These are phyloP conservation scores for Rhizopogon vinicolor DNA, from an alignment of 768 basidiomycete species.

Conservation along the genomic window DNA sequence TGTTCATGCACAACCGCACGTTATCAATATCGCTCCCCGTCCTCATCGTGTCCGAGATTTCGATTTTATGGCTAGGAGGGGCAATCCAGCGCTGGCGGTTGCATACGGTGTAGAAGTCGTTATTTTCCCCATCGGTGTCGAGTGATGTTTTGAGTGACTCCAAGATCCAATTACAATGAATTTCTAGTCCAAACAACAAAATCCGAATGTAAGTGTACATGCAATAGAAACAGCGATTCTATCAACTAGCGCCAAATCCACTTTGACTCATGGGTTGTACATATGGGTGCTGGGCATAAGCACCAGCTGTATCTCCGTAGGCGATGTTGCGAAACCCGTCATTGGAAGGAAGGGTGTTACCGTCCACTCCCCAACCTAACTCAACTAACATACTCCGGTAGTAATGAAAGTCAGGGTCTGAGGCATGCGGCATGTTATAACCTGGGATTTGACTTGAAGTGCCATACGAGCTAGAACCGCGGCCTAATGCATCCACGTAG, in stretches of 20 bases:
- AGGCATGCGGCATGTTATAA: conserved; percentile 30
- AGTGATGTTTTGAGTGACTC: conserved; percentile 24
- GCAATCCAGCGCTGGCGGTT: conserved; percentile 64
- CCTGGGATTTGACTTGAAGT: not conserved
- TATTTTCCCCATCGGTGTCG: conserved; percentile 62
- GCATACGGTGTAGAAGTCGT: conserved; percentile 57
- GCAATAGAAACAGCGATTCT: not conserved
- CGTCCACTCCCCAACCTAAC: conserved; percentile 55
- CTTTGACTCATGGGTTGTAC: conserved; percentile 18
- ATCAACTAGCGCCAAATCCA: conserved; percentile 18
- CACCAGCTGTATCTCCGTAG: conserved; percentile 32
- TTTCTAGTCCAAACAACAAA: conserved; percentile 2
- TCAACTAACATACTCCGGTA: conserved; percentile 75
- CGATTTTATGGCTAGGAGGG: conserved; percentile 62
- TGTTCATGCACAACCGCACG: conserved; percentile 57
- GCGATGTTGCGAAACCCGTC: conserved; percentile 20
- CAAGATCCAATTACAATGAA: conserved; percentile 9
- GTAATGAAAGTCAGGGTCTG: conserved; percentile 64
- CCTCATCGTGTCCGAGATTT: conserved; percentile 71
- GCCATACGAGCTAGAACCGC: not conserved
- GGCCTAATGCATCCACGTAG: not conserved
- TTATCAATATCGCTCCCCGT: conserved; percentile 51
- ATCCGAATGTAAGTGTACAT: not conserved
- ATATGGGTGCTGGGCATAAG: conserved; percentile 30
- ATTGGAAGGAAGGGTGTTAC: conserved; percentile 17